phyloP scores from a whole-genome alignment of 805 yeast species.

The Saccharomycopsis javanensis region DNA sequence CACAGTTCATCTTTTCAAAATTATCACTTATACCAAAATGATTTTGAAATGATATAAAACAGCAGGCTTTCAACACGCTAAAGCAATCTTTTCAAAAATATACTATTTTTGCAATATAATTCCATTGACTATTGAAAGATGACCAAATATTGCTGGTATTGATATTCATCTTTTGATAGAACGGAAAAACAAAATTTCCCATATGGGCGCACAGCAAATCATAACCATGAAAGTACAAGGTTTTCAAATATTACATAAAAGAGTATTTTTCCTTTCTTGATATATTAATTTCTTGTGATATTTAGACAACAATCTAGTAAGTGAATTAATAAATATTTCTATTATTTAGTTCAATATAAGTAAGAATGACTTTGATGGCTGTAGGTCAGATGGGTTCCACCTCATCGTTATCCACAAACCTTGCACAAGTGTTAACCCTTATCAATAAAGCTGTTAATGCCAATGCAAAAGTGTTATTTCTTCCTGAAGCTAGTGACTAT shows the following conservation, averaged over 20 bases:
- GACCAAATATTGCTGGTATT: not conserved
- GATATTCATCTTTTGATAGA: not conserved
- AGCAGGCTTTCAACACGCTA: too few species aligned
- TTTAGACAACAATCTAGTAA: too few species aligned
- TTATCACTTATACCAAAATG: not conserved
- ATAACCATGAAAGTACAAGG: not conserved
- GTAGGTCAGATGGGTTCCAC: slow-evolving; percentile 84
- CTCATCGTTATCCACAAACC: slow-evolving; percentile 49
- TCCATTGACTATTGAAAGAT: not conserved
- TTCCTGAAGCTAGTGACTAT: slow-evolving; percentile 93
- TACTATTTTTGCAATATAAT: too few species aligned
- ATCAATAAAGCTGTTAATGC: slow-evolving; percentile 52
- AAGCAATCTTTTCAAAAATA: too few species aligned
- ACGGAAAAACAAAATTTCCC: not conserved
- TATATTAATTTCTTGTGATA: too few species aligned
- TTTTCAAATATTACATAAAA: not conserved
- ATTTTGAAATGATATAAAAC: too few species aligned
- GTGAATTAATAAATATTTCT: not conserved
- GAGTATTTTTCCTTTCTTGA: not conserved
- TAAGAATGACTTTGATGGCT: slow-evolving; percentile 51
- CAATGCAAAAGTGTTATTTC: slow-evolving; percentile 60
- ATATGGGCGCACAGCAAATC: not conserved
- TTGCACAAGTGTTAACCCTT: slow-evolving; percentile 45
- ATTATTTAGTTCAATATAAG: not conserved
- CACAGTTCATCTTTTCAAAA: not conserved